Conservation (phyloP, 352 stramenopile species). For the Blastocystis sp. region DNA sequence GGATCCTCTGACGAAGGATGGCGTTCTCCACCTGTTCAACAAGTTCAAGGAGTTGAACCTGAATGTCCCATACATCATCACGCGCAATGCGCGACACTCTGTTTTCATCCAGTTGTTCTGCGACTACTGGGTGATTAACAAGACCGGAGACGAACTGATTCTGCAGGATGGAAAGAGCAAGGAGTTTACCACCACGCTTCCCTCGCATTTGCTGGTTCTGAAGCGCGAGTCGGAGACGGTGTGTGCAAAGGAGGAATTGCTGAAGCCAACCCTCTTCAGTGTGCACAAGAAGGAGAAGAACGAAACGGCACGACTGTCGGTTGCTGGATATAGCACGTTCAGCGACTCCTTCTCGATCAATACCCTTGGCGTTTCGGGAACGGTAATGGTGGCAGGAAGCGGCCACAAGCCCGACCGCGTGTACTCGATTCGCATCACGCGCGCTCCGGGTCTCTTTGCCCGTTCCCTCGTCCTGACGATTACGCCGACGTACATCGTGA, state of each 20-base stretch:
- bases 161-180: not conserved
- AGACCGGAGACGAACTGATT: conserved; percentile 2
- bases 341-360: conserved; percentile 32
- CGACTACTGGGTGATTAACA: conserved; percentile 45
- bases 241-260: conserved; percentile 24
- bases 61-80: conserved; percentile 13
- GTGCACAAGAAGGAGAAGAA: conserved; percentile 54
- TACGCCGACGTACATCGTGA: not conserved
- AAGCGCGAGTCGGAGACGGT: conserved; percentile 24
- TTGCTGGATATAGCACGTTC: conserved; percentile 9
- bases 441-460: conserved; percentile 29
- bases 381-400: not conserved
- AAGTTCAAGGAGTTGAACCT: conserved; percentile 15
- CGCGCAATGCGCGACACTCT: not conserved
- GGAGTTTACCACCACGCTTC: not conserved
- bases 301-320: not conserved
- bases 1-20: not conserved
- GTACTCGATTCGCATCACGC: not conserved
- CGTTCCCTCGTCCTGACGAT: conserved; percentile 11
- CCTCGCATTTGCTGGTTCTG: not conserved
- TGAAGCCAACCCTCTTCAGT: conserved; percentile 15
- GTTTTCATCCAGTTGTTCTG: conserved; percentile 21
- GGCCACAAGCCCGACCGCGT: not conserved
- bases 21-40: conserved; percentile 8
- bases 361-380: not conserved